Evolutionary conservation across 2,329 filamentous ascomycete genomes (phyloP), one percentile per base, ranked within the genome.

Genomic region (Beauveria scarabaeidicola): DNA sequence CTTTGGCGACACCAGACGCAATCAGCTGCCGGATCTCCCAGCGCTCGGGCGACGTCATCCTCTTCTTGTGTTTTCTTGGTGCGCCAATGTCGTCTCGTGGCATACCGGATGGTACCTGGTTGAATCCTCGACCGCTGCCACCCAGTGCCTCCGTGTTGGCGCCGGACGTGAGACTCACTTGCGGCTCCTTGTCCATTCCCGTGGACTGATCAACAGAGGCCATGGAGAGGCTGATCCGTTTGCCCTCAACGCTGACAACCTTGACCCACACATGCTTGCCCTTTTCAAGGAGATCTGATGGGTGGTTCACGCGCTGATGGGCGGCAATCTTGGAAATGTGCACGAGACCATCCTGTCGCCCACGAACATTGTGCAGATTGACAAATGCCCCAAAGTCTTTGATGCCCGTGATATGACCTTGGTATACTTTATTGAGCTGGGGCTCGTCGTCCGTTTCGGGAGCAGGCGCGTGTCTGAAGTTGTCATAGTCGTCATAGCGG

Each of bases 1-100:
- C 92, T 66, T 94, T 96, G 19, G 91, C 88, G 9, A 95, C 93
- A 50, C 95, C 94, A 5, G 94, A 96, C 3, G 93, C 91, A 68
- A 99, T 97, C 56, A 99, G 80, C 69, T 99, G 94, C 63, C 93
- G 86, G 63, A 99, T 97, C 72, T 99, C 94, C 93, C 94, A 99
- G 69, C 94, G 80, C 70, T 99, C 94, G 1, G 94, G 94, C 15
- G 93, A 97, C 0, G 93, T 97, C 87, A 97, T 87, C 56, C 94
- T 83, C 77, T 99, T 99, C 71, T 90, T 91, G 59, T 87, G 87
- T 50, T 80, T 82, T 64, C 80, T 80, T 8, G 78, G 74, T 0
- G 69, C 66, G 0, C 74, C 74, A 11, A 75, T 66, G 52, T 56
- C 80, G 75, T 76, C 63, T 67, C 69, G 64, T 54, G 70, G 67